Percentiles rank a stretch among this genome's conserved stretches.
Evolutionary conservation across 345 rosid species (phyloP).

Genomic region (Eucalyptus pauciflora): DNA sequence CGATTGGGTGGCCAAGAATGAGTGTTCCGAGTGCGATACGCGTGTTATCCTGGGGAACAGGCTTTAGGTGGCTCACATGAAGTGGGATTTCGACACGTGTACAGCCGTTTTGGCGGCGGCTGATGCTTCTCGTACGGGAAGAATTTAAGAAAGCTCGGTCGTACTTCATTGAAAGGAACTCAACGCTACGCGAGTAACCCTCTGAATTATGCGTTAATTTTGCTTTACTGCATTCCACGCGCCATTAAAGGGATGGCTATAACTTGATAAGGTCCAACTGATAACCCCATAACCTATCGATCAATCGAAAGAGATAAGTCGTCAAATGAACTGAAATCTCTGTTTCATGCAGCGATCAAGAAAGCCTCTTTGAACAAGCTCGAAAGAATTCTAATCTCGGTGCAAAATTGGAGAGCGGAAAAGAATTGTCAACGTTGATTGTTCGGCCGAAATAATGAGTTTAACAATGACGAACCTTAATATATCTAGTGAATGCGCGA

Average conservation of each 20-base stretch:
- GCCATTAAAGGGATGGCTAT: neutral
- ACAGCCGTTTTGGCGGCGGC: neutral
- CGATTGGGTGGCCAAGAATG: slow-evolving; percentile 1
- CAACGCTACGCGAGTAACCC: neutral
- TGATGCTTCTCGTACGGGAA: neutral
- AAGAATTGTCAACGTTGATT: neutral
- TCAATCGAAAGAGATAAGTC: neutral
- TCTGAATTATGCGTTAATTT: neutral
- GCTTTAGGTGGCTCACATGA: neutral
- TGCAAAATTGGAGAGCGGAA: neutral
- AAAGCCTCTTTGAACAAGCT: neutral
- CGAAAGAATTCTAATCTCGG: neutral
- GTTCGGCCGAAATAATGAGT: neutral
- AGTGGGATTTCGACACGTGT: slow-evolving; percentile 15
- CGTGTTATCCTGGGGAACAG: neutral
- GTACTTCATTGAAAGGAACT: neutral
- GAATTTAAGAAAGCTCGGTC: neutral
- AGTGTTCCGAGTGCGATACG: neutral
- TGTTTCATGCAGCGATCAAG: neutral
- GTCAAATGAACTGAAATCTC: neutral
- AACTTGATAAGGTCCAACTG: neutral
- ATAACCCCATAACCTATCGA: neutral
- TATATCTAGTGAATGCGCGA: neutral
- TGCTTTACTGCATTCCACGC: neutral
- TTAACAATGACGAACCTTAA: neutral